Evolutionary conservation across 2,329 filamentous ascomycete genomes (phyloP), one percentile per base, ranked within the genome.

Genomic region (Aureobasidium sp.): DNA sequence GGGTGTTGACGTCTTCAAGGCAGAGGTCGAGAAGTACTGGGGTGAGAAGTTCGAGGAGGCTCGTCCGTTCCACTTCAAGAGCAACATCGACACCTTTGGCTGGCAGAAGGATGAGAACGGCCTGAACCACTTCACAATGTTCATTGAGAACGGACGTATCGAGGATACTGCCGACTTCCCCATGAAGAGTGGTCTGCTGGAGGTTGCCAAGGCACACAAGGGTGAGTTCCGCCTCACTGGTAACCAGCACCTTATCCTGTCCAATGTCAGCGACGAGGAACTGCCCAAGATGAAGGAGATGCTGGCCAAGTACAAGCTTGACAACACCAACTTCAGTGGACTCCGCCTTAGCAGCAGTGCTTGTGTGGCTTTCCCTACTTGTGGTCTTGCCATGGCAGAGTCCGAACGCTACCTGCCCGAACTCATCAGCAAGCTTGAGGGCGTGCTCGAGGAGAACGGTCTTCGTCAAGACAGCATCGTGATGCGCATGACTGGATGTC

Each of bases 401-500:
- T 93, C 88, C 44, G 94, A 99, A 80, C 90, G 94, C 48, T 99
- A 99, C 78, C 83, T 99, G 16, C 94, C 94, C 1, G 86, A 90
- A 64, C 86, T 99, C 57, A 95, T 99, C 77, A 83, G 82, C 70
- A 97, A 97, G 82, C 85, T 99, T 27, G 94, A 99, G 77, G 79
- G 76, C 25, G 90, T 87, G 57, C 83, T 99, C 13, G 94, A 97
- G 75, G 91, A 97, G 78, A 87, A 88, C 62, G 94, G 94, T 5
- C 82, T 99, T 59, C 83, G 89, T 32, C 91, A 94, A 69, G 93
- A 99, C 72, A 94, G 89, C 62, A 97, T 99, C 67, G 93, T 99
- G 68, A 97, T 99, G 94, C 89, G 94, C 70, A 99, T 99, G 94
- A 99, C 94, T 25, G 94, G 94, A 67, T 99, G 94, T 74, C 94